Evolutionary conservation across 306 rosid genomes (phyloP).

Genomic region (Vigna radiata): DNA sequence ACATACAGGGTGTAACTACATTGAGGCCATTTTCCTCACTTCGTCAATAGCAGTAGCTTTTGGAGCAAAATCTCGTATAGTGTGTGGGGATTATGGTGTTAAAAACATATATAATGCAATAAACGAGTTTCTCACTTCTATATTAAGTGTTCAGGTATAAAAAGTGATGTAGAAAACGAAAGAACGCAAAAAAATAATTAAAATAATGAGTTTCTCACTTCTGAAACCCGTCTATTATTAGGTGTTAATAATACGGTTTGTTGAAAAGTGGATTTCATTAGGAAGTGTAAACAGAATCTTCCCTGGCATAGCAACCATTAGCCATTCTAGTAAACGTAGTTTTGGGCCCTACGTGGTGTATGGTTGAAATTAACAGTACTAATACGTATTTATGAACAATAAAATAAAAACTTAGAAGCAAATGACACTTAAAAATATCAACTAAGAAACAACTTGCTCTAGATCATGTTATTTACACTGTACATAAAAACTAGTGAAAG

Average conservation of each 20-base stretch:
- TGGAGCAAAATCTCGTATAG: neutral
- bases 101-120: neutral
- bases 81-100: neutral
- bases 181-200: neutral
- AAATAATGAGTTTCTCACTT: neutral
- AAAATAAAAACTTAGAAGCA: neutral
- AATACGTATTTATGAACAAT: neutral
- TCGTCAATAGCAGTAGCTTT: slow-evolving; percentile 8
- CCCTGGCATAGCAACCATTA: no score
- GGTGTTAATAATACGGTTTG: neutral
- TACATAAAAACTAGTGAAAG: neutral
- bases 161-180: neutral
- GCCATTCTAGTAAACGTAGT: neutral
- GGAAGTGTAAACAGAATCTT: neutral
- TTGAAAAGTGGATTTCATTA: neutral
- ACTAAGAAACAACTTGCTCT: neutral
- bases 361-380: neutral
- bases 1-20: slow-evolving; percentile 10
- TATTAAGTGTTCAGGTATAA: neutral
- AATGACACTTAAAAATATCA: no score
- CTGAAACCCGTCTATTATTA: neutral
- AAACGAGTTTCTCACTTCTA: neutral
- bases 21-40: slow-evolving; percentile 15
- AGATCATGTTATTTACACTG: neutral
- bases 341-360: neutral